These are phyloP conservation scores for Cladochytrium replicatum DNA, from an alignment of 192 early-diverging fungal genomes.

Conservation along the genomic window DNA sequence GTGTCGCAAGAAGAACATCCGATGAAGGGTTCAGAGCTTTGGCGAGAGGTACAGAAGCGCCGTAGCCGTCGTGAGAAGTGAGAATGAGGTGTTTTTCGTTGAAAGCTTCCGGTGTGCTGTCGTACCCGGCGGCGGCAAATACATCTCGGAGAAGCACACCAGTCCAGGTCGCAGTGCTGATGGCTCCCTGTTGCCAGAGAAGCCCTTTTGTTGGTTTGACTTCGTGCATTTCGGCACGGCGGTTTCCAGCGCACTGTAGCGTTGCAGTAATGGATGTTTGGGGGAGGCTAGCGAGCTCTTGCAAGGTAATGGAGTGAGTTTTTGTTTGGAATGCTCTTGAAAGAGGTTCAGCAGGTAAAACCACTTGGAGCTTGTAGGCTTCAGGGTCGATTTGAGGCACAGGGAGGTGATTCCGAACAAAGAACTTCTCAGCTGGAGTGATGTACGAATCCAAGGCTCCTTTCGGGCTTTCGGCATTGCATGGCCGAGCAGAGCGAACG, in stretches of 20 bases:
- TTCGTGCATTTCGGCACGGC: constrained; percentile 66
- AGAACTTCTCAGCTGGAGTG: constrained; percentile 69
- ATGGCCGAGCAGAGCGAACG: constrained; percentile 58
- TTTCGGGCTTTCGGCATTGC: constrained; percentile 75
- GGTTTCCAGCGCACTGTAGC: constrained; percentile 79
- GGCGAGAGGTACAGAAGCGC: constrained; percentile 51
- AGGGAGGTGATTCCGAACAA: constrained; percentile 82
- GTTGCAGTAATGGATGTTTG: constrained; percentile 51
- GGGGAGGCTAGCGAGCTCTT: constrained; percentile 41
- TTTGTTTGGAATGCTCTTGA: constrained; percentile 29
- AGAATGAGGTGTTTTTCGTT: constrained; percentile 34
- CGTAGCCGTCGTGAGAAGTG: constrained; percentile 44
- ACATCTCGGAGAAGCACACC: constrained; percentile 72
- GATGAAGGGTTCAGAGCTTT: constrained; percentile 55
- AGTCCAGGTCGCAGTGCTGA: constrained; percentile 68
- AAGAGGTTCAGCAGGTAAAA: constrained; percentile 20
- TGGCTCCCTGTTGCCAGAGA: constrained; percentile 69
- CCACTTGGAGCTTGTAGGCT: constrained; percentile 49
- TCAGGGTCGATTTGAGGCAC: constrained; percentile 62
- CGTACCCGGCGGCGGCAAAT: constrained; percentile 48
- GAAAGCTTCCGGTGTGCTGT: too few relatives aligned
- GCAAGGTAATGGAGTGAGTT: constrained; percentile 29
- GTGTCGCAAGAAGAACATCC: constrained; percentile 63
- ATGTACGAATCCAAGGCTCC: constrained; percentile 52
- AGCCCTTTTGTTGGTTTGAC: constrained; percentile 71